phyloP scores from a whole-genome alignment of 1,284 basidiomycete species.

The Puccinia hordei region DNA sequence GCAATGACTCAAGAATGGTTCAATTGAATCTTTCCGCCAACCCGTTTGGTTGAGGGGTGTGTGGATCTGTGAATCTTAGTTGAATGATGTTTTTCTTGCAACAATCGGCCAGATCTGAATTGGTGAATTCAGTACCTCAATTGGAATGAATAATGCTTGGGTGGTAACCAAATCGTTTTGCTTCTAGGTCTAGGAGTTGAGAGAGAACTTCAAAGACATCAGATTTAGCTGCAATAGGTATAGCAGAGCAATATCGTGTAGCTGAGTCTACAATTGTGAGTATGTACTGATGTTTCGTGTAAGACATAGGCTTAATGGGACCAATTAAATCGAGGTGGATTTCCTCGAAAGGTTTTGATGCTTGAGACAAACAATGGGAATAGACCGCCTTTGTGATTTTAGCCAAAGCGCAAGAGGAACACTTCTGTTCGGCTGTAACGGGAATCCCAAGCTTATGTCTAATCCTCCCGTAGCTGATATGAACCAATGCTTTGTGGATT shows the following conservation, averaged over 20 bases:
- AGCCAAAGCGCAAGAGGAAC: too few relatives aligned
- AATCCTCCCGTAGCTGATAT: too few relatives aligned
- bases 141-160: slow-evolving; percentile 1
- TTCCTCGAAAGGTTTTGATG: too few relatives aligned
- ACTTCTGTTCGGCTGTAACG: too few relatives aligned
- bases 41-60: slow-evolving; percentile 13
- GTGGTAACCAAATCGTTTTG: not conserved
- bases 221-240: not conserved
- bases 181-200: not conserved
- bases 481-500: too few relatives aligned
- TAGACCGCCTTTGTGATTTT: too few relatives aligned
- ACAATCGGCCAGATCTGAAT: not conserved
- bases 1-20: too few relatives aligned
- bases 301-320: too few relatives aligned
- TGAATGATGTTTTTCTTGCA: not conserved
- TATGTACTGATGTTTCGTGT: too few relatives aligned
- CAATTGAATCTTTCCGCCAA: slow-evolving; percentile 5
- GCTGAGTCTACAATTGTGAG: slow-evolving; percentile 2
- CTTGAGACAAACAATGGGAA: too few relatives aligned
- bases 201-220: not conserved
- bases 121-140: slow-evolving; percentile 15
- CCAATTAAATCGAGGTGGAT: too few relatives aligned
- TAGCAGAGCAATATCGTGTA: not conserved
- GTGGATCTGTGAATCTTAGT: not conserved
- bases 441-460: too few relatives aligned